Evolutionary conservation across 176 grass and related monocot genomes (phyloP).

Genomic region (Oryza glumipatula): DNA sequence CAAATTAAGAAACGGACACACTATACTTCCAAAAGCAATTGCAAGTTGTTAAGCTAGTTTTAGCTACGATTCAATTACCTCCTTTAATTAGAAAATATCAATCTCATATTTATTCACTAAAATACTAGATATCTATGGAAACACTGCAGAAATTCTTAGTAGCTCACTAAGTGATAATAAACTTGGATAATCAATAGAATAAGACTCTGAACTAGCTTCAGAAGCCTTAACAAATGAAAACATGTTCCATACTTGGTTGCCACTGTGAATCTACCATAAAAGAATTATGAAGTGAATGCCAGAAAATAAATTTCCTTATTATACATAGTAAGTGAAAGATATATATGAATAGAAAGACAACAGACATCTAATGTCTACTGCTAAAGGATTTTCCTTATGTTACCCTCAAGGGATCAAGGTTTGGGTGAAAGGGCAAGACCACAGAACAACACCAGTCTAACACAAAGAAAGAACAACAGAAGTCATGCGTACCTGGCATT

Average conservation of each 20-base stretch:
- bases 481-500: slow-evolving; percentile 36
- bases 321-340: not conserved
- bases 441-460: not conserved
- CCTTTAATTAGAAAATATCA: not conserved
- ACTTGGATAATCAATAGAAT: not conserved
- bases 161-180: not conserved
- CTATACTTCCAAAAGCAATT: not conserved
- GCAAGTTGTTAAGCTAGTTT: not conserved
- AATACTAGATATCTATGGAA: not conserved
- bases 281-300: not conserved
- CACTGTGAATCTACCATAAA: slow-evolving; percentile 1
- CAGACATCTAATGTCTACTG: not conserved
- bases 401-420: slow-evolving; percentile 4
- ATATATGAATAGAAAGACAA: not conserved
- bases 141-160: not conserved
- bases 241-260: not conserved
- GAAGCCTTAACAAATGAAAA: not conserved
- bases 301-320: not conserved
- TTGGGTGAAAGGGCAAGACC: not conserved
- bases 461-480: not conserved
- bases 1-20: not conserved
- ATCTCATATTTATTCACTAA: not conserved
- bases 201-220: not conserved
- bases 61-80: not conserved
- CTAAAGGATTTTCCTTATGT: not conserved